Evolutionary conservation across 305 asterid species (phyloP).

Genomic region (Fraxinus baroniana): DNA sequence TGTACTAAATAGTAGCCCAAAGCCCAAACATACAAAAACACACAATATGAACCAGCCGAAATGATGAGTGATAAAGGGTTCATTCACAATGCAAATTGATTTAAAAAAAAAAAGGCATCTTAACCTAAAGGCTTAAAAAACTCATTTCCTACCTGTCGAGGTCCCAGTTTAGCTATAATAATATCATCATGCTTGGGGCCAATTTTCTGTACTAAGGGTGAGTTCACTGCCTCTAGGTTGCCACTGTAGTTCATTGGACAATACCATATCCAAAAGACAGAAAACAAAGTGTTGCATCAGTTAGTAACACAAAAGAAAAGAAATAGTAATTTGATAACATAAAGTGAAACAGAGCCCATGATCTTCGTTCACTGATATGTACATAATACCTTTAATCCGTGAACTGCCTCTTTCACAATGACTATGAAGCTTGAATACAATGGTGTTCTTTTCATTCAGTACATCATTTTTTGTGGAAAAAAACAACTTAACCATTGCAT

Average conservation of each 20-base stretch:
- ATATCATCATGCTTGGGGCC: constrained; percentile 58
- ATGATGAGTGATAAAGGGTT: background rate
- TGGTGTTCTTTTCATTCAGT: constrained; percentile 78
- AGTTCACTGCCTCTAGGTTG: constrained; percentile 81
- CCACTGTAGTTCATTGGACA: constrained; percentile 72
- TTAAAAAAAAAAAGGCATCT: background rate
- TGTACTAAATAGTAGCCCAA: background rate
- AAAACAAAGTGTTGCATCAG: constrained; percentile 8
- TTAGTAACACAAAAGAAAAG: background rate
- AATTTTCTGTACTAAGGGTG: constrained; percentile 45
- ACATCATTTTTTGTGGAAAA: constrained; percentile 62
- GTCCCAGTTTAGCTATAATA: constrained; percentile 70
- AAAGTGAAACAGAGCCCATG: background rate
- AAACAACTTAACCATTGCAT: constrained; percentile 26
- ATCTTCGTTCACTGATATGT: background rate
- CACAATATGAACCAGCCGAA: background rate
- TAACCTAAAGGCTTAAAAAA: background rate
- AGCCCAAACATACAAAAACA: background rate
- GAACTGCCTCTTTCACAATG: constrained; percentile 50
- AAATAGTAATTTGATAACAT: background rate
- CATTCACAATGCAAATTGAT: background rate
- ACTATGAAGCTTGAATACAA: constrained; percentile 78
- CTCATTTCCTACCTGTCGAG: constrained; percentile 65
- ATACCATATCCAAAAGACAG: constrained; percentile 42
- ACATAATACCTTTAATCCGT: constrained; percentile 54